Conservation (phyloP, 2,329 filamentous ascomycete species). For the Elsinoe ampelina region DNA sequence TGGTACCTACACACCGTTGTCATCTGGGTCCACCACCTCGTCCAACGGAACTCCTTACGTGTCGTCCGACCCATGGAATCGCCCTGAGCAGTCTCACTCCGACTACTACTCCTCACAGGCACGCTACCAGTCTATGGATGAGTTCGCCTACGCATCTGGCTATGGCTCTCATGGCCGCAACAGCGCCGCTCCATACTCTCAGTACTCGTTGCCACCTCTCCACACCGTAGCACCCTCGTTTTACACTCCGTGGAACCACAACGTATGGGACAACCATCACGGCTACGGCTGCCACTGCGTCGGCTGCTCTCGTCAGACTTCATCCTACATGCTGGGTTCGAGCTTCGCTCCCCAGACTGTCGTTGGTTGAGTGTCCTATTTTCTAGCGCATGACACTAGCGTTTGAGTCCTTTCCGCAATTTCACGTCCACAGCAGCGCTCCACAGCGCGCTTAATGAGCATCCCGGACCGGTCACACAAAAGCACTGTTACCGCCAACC, state of each 20-base stretch:
- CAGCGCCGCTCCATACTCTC: slow-evolving; percentile 23
- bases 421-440: background rate
- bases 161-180: slow-evolving; percentile 26
- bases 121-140: slow-evolving; percentile 26
- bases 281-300: slow-evolving; percentile 29
- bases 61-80: slow-evolving; percentile 27
- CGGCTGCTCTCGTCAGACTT: slow-evolving; percentile 26
- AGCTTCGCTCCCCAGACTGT: slow-evolving; percentile 28
- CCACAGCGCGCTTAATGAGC: slow-evolving; percentile 7
- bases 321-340: slow-evolving; percentile 25
- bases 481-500: background rate
- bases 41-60: slow-evolving; percentile 26
- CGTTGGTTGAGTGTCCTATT: slow-evolving; percentile 22
- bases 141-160: slow-evolving; percentile 26
- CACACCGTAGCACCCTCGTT: slow-evolving; percentile 17
- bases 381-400: background rate
- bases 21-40: slow-evolving; percentile 22
- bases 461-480: background rate
- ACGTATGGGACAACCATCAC: slow-evolving; percentile 25
- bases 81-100: slow-evolving; percentile 16
- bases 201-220: slow-evolving; percentile 19
- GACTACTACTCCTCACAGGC: slow-evolving; percentile 26
- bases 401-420: background rate
- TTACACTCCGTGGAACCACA: slow-evolving; percentile 28
- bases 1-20: slow-evolving; percentile 21